Evolutionary conservation across 1,284 basidiomycete species (phyloP), one percentile per base, ranked within the genome.

Genomic region (Acaromyces ingoldii): DNA sequence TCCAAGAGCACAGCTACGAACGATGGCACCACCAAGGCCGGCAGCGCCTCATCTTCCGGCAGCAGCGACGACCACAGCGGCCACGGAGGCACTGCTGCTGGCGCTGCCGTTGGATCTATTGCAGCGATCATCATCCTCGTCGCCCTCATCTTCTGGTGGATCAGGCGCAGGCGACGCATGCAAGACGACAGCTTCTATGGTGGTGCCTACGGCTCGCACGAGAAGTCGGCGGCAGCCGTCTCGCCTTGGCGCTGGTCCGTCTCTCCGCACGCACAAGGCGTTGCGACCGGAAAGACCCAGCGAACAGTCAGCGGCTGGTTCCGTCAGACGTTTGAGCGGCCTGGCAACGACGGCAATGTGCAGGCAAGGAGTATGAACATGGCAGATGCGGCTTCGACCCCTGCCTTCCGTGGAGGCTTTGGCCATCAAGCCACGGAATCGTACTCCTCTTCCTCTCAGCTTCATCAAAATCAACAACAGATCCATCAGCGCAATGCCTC

Each of bases 211-310:
- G 22, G 19, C 15, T 26, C 11, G 10, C 19, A 45, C 4, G 25
- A 28, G 24, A 11, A 45, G 4, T 10, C 17, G 6, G 42, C 19
- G 4, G n/a, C 40, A 4, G n/a, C 30, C 19, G 25, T 45, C 6
- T 45, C 42, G 5, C 42, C 42, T 28, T 45, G 42, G 42, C 17
- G 42, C 13, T 45, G 17, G 19, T 45, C 42, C 19, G 6, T 31
- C 5, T 45, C 42, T 31, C 42, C 42, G 25, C 34, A 29, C n/a
- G n/a, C n/a, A n/a, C n/a, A n/a, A n/a, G n/a, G n/a, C n/a, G n/a
- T n/a, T n/a, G n/a, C n/a, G n/a, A n/a, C n/a, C n/a, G n/a, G n/a
- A n/a, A n/a, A n/a, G n/a, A n/a, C n/a, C n/a, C n/a, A n/a, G n/a
- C n/a, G n/a, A n/a, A n/a, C n/a, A n/a, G n/a, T n/a, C n/a, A n/a